These are phyloP conservation scores for Zea luxurians DNA, from an alignment of 176 grass and related monocot genomes.

Conservation along the genomic window DNA sequence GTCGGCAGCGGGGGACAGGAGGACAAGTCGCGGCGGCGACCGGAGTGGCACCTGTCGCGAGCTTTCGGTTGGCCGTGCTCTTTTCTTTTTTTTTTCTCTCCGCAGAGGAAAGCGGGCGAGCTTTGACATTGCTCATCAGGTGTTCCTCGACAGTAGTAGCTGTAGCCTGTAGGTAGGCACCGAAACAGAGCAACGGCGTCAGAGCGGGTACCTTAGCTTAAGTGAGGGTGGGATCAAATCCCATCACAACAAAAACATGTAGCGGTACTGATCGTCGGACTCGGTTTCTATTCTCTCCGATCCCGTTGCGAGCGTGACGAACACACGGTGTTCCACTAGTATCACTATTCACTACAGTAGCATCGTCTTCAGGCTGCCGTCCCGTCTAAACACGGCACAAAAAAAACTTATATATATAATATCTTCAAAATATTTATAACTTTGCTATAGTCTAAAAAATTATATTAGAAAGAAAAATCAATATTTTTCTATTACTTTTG, in stretches of 20 bases:
- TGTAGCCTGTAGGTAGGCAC: background rate
- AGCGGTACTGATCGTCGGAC: no score
- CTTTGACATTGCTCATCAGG: slow-evolving; percentile 20
- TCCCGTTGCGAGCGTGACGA: no score
- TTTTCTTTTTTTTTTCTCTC: background rate
- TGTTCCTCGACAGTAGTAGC: slow-evolving; percentile 30
- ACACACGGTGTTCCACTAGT: no score
- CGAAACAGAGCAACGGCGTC: background rate
- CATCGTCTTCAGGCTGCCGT: no score
- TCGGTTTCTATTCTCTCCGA: background rate
- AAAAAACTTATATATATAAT: no score
- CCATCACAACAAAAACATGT: background rate
- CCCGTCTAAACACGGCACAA: no score
- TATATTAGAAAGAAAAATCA: no score
- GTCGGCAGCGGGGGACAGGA: slow-evolving; percentile 64
- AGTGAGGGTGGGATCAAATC: background rate
- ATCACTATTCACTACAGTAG: no score
- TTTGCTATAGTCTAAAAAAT: no score
- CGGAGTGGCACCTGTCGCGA: background rate
- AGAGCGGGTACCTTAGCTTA: slow-evolving; percentile 14
- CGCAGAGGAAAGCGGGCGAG: background rate
- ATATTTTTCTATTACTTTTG: no score
- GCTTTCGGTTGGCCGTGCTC: slow-evolving; percentile 39
- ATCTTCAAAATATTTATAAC: no score
- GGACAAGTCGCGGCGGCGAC: slow-evolving; percentile 34